Evolutionary conservation across 2,329 filamentous ascomycete species (phyloP).

Genomic region (Xylaria sp.): DNA sequence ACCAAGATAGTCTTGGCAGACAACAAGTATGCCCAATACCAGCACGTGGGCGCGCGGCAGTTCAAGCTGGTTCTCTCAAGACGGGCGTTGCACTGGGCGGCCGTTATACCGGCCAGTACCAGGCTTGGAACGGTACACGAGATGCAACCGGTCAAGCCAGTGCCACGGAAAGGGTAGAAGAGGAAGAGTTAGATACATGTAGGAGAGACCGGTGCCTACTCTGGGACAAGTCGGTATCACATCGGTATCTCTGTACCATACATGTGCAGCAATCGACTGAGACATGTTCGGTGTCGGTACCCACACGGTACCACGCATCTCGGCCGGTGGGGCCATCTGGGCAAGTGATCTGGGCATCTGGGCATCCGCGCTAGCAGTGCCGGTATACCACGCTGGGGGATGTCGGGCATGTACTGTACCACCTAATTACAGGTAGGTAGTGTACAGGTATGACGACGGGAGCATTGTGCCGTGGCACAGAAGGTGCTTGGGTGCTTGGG

Average conservation of each 20-base stretch:
- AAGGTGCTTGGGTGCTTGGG: conserved; percentile 12
- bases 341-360: neutral
- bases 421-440: neutral
- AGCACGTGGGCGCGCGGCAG: conserved; percentile 37
- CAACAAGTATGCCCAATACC: conserved; percentile 22
- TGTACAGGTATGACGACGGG: conserved; percentile 22
- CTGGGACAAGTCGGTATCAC: too few species aligned
- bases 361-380: conserved; percentile 6
- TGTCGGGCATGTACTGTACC: conserved; percentile 9
- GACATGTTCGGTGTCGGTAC: conserved; percentile 7
- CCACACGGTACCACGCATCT: conserved; percentile 4
- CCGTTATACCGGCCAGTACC: conserved; percentile 24
- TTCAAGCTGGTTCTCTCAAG: conserved; percentile 27
- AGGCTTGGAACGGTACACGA: conserved; percentile 17
- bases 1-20: conserved; percentile 26
- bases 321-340: conserved; percentile 11
- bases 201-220: neutral
- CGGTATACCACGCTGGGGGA: neutral
- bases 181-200: neutral
- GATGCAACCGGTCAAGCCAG: conserved; percentile 30
- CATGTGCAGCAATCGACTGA: neutral
- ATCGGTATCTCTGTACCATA: neutral
- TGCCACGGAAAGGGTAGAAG: conserved; percentile 19
- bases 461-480: conserved; percentile 23
- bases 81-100: conserved; percentile 23